A percentile compares a stretch with the other conserved stretches of the same genome.
Evolutionary conservation across 192 early-diverging fungal species (phyloP).

Genomic region (Paraglomus brasilianum): DNA sequence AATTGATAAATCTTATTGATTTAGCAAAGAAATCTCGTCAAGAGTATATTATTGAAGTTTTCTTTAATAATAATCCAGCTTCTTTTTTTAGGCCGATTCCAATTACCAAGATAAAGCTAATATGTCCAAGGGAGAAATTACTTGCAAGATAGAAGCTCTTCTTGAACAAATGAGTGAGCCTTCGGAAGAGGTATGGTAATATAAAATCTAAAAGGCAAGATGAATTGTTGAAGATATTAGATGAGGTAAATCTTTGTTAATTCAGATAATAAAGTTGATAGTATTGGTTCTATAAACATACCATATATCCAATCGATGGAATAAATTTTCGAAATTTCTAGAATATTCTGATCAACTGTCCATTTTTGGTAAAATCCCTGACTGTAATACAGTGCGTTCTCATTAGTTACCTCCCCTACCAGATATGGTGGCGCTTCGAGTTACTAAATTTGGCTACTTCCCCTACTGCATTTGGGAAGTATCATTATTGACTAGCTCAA

Average conservation of each 20-base stretch:
- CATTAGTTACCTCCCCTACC: no score
- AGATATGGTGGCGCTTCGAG: no score
- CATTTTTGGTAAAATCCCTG: no score
- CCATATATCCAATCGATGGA: no score
- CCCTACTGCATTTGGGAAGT: no score
- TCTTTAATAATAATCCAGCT: slow-evolving; percentile 17
- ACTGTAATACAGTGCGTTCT: no score
- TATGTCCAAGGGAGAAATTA: slow-evolving; percentile 4
- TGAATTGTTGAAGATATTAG: slow-evolving; percentile 12
- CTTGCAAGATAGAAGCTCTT: slow-evolving; percentile 21
- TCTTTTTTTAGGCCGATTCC: slow-evolving; percentile 26
- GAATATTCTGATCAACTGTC: no score
- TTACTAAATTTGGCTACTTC: no score
- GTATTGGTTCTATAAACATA: no score
- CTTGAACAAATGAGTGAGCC: slow-evolving; percentile 14
- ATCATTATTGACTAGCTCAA: no score
- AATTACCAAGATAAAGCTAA: slow-evolving; percentile 14
- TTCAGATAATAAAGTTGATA: no score
- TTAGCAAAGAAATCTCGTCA: slow-evolving; percentile 1
- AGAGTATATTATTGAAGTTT: slow-evolving; percentile 23
- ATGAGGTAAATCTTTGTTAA: neutral
- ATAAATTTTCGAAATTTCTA: no score
- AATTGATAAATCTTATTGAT: neutral
- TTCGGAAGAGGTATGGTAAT: slow-evolving; percentile 6
- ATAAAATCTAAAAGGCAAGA: slow-evolving; percentile 14